Evolutionary conservation across 441 rosid genomes (phyloP).

Genomic region (Jatropha podagrica): DNA sequence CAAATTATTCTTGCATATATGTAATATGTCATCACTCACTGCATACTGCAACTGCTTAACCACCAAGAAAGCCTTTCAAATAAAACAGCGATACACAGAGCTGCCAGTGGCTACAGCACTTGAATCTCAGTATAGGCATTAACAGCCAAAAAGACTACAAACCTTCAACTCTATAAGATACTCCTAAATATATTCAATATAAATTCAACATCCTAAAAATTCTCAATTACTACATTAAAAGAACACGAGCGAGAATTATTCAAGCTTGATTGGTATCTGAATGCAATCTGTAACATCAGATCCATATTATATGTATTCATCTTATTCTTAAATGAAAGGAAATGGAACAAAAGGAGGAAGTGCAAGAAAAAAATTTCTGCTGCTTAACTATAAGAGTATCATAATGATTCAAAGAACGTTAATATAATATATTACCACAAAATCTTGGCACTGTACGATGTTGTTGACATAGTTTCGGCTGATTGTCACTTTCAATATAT

Average conservation of each 20-base stretch:
- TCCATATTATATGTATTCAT: not conserved
- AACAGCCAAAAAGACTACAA: too few species aligned
- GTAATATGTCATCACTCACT: too few species aligned
- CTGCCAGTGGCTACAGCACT: too few species aligned
- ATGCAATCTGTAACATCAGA: not conserved
- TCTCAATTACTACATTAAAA: too few species aligned
- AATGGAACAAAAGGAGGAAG: not conserved
- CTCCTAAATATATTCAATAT: too few species aligned
- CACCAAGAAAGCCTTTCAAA: too few species aligned
- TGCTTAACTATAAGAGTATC: not conserved
- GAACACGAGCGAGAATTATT: not conserved
- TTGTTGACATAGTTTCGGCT: constrained; percentile 72
- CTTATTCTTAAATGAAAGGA: not conserved
- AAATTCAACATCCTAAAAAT: too few species aligned
- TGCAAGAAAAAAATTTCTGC: not conserved
- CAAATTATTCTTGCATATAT: too few species aligned
- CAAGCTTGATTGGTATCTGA: not conserved
- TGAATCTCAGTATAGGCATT: too few species aligned
- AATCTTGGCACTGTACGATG: constrained; percentile 77
- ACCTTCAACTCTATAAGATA: too few species aligned
- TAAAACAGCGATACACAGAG: too few species aligned
- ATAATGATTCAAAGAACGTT: not conserved
- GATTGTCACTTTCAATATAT: constrained; percentile 82
- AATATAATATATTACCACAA: constrained; percentile 54
- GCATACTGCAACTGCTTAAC: too few species aligned